phyloP scores from a whole-genome alignment of 441 rosid species.

The Brassica balearica region DNA sequence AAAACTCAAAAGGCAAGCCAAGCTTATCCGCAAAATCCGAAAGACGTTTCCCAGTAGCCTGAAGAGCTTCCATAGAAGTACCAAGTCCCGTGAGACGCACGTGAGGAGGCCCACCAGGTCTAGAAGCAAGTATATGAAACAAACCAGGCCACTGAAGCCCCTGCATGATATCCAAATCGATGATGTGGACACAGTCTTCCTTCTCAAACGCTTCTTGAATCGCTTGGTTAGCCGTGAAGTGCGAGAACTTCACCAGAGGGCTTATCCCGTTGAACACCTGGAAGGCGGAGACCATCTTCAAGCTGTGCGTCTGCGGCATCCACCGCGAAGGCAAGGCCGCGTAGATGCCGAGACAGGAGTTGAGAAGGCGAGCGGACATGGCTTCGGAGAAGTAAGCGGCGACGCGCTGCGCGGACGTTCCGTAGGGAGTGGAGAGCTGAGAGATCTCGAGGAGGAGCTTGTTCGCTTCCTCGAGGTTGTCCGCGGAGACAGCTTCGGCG shows the following conservation, averaged over 20 bases:
- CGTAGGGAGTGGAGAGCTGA: conserved; percentile 88
- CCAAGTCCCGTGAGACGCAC: conserved; percentile 96
- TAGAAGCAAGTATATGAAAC: conserved; percentile 87
- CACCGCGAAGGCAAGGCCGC: conserved; percentile 67
- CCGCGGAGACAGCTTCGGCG: conserved; percentile 93
- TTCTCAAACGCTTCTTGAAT: conserved; percentile 96
- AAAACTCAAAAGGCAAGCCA: conserved; percentile 87
- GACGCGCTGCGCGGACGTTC: conserved; percentile 95
- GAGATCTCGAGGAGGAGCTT: conserved; percentile 89
- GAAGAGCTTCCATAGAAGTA: conserved; percentile 83
- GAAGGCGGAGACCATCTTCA: conserved; percentile 89
- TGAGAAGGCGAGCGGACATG: conserved; percentile 88
- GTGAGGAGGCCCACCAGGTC: conserved; percentile 91
- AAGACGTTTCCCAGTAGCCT: conserved; percentile 89
- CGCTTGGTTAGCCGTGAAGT: conserved; percentile 96
- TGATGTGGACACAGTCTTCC: conserved; percentile 91
- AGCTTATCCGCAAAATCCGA: conserved; percentile 90
- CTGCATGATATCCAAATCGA: conserved; percentile 97
- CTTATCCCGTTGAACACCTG: conserved; percentile 96
- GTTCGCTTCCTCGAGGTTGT: conserved; percentile 88
- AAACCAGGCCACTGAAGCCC: conserved; percentile 99
- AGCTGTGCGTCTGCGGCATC: conserved; percentile 66
- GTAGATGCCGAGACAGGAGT: conserved; percentile 85
- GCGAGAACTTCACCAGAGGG: conserved; percentile 96
- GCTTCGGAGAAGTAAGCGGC: conserved; percentile 99